Percentiles rank a stretch among this genome's conserved stretches.
Conservation (phyloP, 345 rosid genomes). For the Hibiscus tridactylites region DNA sequence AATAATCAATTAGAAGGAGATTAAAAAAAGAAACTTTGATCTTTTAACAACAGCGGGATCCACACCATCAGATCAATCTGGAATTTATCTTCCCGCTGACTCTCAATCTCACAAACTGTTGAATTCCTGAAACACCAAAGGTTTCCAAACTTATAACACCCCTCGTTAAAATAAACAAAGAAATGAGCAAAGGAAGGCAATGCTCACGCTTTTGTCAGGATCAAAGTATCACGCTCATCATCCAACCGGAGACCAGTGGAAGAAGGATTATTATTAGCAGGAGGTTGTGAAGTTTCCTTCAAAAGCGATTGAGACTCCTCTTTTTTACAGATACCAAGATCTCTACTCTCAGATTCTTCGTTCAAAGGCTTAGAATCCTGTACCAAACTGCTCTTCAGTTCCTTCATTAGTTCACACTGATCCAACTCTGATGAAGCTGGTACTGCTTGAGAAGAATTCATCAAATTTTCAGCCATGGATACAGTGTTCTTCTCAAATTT, state of each 20-base stretch:
- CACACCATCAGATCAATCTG: conserved; percentile 99
- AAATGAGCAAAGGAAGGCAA: not conserved
- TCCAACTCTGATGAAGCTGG: conserved; percentile 6
- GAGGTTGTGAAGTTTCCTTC: conserved; percentile 36
- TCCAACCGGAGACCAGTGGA: conserved; percentile 38
- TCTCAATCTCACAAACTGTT: conserved; percentile 34
- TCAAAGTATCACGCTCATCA: conserved; percentile 35
- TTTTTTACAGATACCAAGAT: conserved; percentile 24
- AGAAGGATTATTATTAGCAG: not conserved
- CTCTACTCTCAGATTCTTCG: conserved; percentile 33
- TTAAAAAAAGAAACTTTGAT: not conserved
- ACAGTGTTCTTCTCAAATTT: conserved; percentile 37
- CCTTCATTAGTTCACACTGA: conserved; percentile 14
- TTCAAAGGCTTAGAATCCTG: conserved; percentile 37
- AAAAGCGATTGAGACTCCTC: conserved; percentile 51
- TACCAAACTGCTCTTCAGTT: conserved; percentile 14
- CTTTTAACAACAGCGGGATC: conserved; percentile 4
- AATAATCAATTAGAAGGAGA: not conserved
- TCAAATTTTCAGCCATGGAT: conserved; percentile 32
- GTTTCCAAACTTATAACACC: not conserved
- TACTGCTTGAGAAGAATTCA: conserved; percentile 11
- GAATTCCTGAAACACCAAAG: conserved; percentile 27
- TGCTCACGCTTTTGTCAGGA: conserved; percentile 46
- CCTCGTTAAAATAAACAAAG: not conserved
- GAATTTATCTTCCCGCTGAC: conserved; percentile 56